A percentile compares a stretch with the other conserved stretches of the same genome.
Evolutionary conservation across 345 rosid genomes (phyloP).

Genomic region (Atalantia buxifolia): DNA sequence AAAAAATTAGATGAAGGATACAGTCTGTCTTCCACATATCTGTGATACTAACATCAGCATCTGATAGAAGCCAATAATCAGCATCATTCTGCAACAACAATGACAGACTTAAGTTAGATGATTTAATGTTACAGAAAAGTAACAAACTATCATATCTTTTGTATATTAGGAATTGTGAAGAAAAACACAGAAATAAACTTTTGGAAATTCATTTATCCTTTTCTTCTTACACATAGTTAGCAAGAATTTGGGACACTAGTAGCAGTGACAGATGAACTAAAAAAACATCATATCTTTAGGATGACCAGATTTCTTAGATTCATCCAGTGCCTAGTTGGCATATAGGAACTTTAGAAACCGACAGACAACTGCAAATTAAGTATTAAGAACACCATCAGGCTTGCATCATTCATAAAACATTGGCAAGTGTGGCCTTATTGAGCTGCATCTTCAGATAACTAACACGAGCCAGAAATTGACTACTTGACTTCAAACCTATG

Average conservation of each 20-base stretch:
- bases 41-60: conserved; percentile 78
- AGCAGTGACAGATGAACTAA: neutral
- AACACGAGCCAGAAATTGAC: neutral
- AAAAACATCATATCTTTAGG: neutral
- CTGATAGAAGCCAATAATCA: conserved; percentile 92
- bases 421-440: neutral
- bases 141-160: neutral
- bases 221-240: neutral
- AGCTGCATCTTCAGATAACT: neutral
- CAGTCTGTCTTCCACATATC: conserved; percentile 91
- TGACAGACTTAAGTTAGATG: neutral
- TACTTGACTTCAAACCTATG: conserved; percentile 1
- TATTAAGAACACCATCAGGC: neutral
- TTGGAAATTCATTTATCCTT: neutral
- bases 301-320: neutral
- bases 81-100: conserved; percentile 60
- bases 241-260: neutral
- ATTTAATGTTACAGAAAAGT: neutral
- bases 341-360: neutral
- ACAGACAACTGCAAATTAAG: neutral
- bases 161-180: neutral
- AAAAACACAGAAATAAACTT: neutral
- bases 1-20: conserved; percentile 53
- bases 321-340: neutral
- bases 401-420: neutral